These are phyloP conservation scores for Venturia oleaginea DNA, from an alignment of 2,329 filamentous ascomycete genomes.

Conservation along the genomic window DNA sequence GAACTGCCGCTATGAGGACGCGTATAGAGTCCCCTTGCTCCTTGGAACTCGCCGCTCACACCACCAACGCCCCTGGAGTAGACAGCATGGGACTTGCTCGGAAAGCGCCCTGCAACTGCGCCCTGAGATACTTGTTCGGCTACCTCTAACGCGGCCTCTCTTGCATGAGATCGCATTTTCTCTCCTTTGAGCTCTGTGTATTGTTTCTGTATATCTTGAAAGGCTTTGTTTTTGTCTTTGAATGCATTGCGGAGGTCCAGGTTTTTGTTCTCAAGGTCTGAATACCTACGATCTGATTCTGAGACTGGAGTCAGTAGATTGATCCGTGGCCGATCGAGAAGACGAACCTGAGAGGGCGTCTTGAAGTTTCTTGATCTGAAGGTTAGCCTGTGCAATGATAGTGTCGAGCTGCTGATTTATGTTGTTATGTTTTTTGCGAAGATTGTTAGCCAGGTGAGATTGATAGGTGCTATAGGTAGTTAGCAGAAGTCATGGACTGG, in stretches of 20 bases:
- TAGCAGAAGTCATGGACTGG: conserved; percentile 12
- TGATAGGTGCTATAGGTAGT: conserved; percentile 56
- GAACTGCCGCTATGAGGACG: conserved; percentile 1
- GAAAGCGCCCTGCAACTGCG: not conserved
- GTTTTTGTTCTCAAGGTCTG: conserved; percentile 55
- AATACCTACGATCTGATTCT: not conserved
- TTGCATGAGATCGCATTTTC: conserved; percentile 1
- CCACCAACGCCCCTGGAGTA: not conserved
- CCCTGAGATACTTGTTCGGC: conserved; percentile 22
- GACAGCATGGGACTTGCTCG: not conserved
- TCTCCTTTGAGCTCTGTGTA: conserved; percentile 45
- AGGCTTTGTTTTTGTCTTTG: conserved; percentile 61
- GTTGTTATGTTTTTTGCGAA: conserved; percentile 61
- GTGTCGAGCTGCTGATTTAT: conserved; percentile 62
- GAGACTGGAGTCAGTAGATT: not conserved
- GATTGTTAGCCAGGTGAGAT: conserved; percentile 59
- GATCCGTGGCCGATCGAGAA: conserved; percentile 8
- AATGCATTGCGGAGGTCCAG: conserved; percentile 59
- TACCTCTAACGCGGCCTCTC: conserved; percentile 18
- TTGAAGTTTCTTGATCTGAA: conserved; percentile 58
- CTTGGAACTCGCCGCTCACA: not conserved
- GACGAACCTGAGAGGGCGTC: conserved; percentile 52
- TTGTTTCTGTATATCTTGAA: conserved; percentile 56
- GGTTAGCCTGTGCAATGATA: conserved; percentile 64
- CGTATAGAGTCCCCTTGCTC: not conserved